Evolutionary conservation across 805 yeast genomes (phyloP), one percentile per base, ranked within the genome.

Genomic region (Wickerhamiella vanderwaltii): DNA sequence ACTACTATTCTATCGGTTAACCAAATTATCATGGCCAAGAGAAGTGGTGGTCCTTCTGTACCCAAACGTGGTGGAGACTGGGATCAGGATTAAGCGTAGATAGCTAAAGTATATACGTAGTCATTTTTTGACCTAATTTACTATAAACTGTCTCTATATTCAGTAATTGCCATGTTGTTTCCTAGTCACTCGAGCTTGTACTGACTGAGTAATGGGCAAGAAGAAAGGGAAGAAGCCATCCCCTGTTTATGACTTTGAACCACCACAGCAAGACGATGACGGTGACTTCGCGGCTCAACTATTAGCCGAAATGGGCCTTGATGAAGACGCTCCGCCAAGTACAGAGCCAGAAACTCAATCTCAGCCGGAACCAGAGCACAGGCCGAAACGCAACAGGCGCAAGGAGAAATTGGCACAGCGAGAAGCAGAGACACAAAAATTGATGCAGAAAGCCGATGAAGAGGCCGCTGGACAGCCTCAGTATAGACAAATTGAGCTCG

Each of bases 21-120:
- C 61, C 97, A 88, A 70, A 88, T 88, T 55, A 91, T 88, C 59
- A 91, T 88, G 91, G 97, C 98, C 34, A 88, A 88, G 73, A 77
- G 95, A 60, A 96, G 97, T 2, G 98, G 98, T 50, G 98, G 98
- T 17, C 98, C 98, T 37, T 77, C 68, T 24, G 78, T 86, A 72
- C 95, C 95, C 25, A 68, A 72, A 50, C 93, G 82, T 57, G 52
- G 55, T 39, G 55, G 54, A 15, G 55, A 53, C 47, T 53, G 57
- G 57, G 57, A 53, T 30, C 56, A 53, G 50, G 57, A 53, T 31
- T 53, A 43, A 19, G 35, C 25, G 26, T n/a, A n/a, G n/a, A n/a
- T n/a, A n/a, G n/a, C n/a, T n/a, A n/a, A n/a, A n/a, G n/a, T n/a
- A n/a, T n/a, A n/a, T n/a, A n/a, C n/a, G n/a, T n/a, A n/a, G n/a